Evolutionary conservation across 306 rosid genomes (phyloP).

Genomic region (Benincasa hispida): DNA sequence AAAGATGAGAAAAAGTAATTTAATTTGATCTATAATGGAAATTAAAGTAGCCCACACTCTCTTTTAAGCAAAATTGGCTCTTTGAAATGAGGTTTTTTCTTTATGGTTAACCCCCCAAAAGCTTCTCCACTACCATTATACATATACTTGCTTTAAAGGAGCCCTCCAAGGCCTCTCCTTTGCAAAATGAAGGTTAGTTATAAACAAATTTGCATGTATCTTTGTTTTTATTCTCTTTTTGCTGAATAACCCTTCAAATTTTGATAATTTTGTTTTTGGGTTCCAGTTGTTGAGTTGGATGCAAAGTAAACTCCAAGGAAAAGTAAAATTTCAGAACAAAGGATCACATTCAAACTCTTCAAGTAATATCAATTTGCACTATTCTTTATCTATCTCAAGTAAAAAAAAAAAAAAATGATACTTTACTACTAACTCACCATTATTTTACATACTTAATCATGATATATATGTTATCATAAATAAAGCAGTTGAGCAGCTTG

Average conservation of each 20-base stretch:
- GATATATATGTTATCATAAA: constrained; percentile 12
- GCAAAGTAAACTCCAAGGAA: constrained; percentile 2
- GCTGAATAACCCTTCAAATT: background rate
- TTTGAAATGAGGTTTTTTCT: background rate
- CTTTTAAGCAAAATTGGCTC: background rate
- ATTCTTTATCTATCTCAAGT: no score
- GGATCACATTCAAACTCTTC: constrained; percentile 2
- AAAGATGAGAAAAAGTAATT: background rate
- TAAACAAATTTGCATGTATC: background rate
- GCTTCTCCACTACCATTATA: background rate
- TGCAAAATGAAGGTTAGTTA: constrained; percentile 2
- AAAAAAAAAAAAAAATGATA: no score
- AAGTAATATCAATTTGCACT: background rate
- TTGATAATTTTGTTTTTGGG: background rate
- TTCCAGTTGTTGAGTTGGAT: constrained; percentile 6
- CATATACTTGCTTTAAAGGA: background rate
- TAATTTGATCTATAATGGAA: background rate
- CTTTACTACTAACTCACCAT: background rate
- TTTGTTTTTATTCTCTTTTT: background rate
- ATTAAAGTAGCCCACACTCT: background rate
- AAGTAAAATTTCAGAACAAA: background rate
- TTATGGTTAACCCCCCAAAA: background rate
- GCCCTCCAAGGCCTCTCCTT: background rate
- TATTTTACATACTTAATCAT: background rate
- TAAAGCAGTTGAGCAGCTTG: constrained; percentile 53